Conservation (phyloP, 164 flowering plant genomes). For the Magnolia sinica region DNA sequence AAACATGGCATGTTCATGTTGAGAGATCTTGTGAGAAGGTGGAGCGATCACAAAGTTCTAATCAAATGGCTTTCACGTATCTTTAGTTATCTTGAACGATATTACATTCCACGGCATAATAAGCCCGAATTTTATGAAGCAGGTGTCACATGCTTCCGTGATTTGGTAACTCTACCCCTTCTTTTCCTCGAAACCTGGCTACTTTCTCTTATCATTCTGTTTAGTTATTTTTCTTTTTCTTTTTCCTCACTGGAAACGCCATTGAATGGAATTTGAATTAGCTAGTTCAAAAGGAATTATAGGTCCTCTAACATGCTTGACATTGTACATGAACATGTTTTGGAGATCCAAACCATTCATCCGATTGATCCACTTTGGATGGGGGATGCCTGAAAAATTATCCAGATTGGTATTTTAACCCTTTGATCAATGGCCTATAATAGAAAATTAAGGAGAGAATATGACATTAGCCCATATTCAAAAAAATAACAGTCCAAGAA, state of each 20-base stretch:
- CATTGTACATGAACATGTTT: neutral
- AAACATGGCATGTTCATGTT: neutral
- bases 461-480: too few species aligned
- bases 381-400: constrained; percentile 3
- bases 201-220: neutral
- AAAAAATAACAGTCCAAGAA: too few species aligned
- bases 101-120: constrained; percentile 30
- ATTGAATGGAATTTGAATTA: neutral
- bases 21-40: neutral
- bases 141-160: constrained; percentile 23
- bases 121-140: constrained; percentile 31
- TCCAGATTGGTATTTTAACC: constrained; percentile 38
- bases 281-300: neutral
- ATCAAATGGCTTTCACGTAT: constrained; percentile 37
- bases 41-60: constrained; percentile 8
- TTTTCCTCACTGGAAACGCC: neutral
- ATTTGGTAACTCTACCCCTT: neutral
- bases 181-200: neutral
- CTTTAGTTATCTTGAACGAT: constrained; percentile 42
- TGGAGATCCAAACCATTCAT: neutral
- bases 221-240: neutral
- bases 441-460: too few species aligned
- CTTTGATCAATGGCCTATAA: neutral
- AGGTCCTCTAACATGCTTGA: too few species aligned
- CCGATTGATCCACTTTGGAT: too few species aligned